These are phyloP conservation scores for Vitis vinifera DNA, from an alignment of 164 flowering plant genomes.

Conservation along the genomic window ASM3070453v1 NC_081822.1:8019001-8019500, in stretches of 20 bases:
- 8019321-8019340: constrained; percentile 51
- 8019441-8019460: constrained; percentile 32
- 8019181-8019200: constrained; percentile 38
- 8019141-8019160: constrained; percentile 25
- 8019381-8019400: constrained; percentile 36
- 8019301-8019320: constrained; percentile 48
- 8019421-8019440: constrained; percentile 25
- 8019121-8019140: constrained; percentile 34
- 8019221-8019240: constrained; percentile 46
- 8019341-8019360: constrained; percentile 50
- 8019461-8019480: constrained; percentile 23
- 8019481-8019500: constrained; percentile 17
- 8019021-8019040: constrained; percentile 12
- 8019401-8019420: constrained; percentile 17
- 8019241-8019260: constrained; percentile 48
- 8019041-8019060: constrained; percentile 1
- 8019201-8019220: constrained; percentile 41
- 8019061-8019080: constrained; percentile 16
- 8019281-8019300: constrained; percentile 37
- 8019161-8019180: constrained; percentile 44
- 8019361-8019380: constrained; percentile 50
- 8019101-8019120: not conserved
- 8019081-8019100: constrained; percentile 15
- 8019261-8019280: constrained; percentile 31
- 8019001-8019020: not conserved